These are phyloP conservation scores for Didymella sp. DNA, from an alignment of 2,329 filamentous ascomycete genomes.

Conservation along the genomic window DNA sequence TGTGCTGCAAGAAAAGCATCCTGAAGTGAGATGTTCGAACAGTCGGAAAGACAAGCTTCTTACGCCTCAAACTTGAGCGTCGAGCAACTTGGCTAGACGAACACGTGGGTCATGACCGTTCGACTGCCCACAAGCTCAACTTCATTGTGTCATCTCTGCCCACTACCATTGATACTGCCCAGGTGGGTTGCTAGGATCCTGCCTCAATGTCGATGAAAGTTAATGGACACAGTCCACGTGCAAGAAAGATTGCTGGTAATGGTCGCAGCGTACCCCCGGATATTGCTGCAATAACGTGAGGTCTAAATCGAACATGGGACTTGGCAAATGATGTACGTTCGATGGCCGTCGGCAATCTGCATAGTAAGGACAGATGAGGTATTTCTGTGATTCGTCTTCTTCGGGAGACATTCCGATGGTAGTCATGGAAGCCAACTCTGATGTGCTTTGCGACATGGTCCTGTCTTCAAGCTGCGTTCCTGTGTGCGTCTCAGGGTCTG, in stretches of 20 bases:
- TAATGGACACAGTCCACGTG: background rate
- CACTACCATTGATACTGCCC: background rate
- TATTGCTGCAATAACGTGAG: slow-evolving; percentile 1
- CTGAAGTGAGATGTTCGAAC: background rate
- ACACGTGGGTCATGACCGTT: slow-evolving; percentile 13
- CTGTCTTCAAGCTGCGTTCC: slow-evolving; percentile 16
- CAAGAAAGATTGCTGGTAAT: background rate
- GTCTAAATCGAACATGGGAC: slow-evolving; percentile 14
- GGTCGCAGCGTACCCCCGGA: background rate
- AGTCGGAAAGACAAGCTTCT: background rate
- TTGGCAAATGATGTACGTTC: slow-evolving; percentile 30
- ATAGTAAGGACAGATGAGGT: slow-evolving; percentile 8
- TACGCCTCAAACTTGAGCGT: background rate
- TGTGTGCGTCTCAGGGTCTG: slow-evolving; percentile 20
- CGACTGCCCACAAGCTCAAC: background rate
- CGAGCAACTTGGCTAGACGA: slow-evolving; percentile 5
- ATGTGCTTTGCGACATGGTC: slow-evolving; percentile 19
- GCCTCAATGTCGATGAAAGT: background rate
- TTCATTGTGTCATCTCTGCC: background rate
- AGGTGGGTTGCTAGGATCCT: no score
- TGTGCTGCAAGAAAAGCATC: background rate
- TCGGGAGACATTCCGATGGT: slow-evolving; percentile 18
- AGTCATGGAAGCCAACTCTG: slow-evolving; percentile 14
- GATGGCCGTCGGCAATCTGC: slow-evolving; percentile 33
- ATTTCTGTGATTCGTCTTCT: slow-evolving; percentile 19